A percentile compares a stretch with the other conserved stretches of the same genome.
phyloP scores from a whole-genome alignment of 495 filamentous ascomycete genomes.

The Aspergillus ostianus region DNA sequence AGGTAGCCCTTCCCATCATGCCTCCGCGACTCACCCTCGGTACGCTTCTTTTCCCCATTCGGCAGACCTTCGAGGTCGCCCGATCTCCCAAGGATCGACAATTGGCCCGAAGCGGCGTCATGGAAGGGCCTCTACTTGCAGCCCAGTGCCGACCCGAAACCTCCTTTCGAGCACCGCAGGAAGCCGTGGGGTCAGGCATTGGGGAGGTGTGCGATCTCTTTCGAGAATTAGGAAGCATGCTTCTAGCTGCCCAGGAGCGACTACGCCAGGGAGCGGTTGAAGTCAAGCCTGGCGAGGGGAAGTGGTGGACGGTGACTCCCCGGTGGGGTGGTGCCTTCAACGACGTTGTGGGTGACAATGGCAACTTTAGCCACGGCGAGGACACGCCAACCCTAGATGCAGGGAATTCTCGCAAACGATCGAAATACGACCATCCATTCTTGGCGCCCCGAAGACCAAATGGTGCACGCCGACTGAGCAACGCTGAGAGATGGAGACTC shows the following conservation, averaged over 20 bases:
- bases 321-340: slow-evolving; percentile 76
- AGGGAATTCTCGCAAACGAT: slow-evolving; percentile 41
- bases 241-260: slow-evolving; percentile 81
- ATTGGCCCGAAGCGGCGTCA: slow-evolving; percentile 66
- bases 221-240: slow-evolving; percentile 69
- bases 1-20: slow-evolving; percentile 58
- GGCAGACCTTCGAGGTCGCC: slow-evolving; percentile 58
- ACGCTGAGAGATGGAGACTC: slow-evolving; percentile 46
- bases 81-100: slow-evolving; percentile 65
- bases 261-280: slow-evolving; percentile 67
- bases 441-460: slow-evolving; percentile 34
- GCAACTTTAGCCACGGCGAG: slow-evolving; percentile 26
- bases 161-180: slow-evolving; percentile 41
- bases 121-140: slow-evolving; percentile 70
- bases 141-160: slow-evolving; percentile 60
- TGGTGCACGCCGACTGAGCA: slow-evolving; percentile 34
- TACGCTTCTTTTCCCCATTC: slow-evolving; percentile 49
- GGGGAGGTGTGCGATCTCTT: slow-evolving; percentile 64
- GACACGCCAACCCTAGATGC: slow-evolving; percentile 21
- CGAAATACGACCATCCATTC: slow-evolving; percentile 36
- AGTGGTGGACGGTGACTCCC: slow-evolving; percentile 75
- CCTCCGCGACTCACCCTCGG: slow-evolving; percentile 62
- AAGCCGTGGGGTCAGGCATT: slow-evolving; percentile 46
- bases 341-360: slow-evolving; percentile 56
- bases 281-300: slow-evolving; percentile 64